Conservation (phyloP, 192 early-diverging fungal genomes). For the Kickxella alabastrina region DNA sequence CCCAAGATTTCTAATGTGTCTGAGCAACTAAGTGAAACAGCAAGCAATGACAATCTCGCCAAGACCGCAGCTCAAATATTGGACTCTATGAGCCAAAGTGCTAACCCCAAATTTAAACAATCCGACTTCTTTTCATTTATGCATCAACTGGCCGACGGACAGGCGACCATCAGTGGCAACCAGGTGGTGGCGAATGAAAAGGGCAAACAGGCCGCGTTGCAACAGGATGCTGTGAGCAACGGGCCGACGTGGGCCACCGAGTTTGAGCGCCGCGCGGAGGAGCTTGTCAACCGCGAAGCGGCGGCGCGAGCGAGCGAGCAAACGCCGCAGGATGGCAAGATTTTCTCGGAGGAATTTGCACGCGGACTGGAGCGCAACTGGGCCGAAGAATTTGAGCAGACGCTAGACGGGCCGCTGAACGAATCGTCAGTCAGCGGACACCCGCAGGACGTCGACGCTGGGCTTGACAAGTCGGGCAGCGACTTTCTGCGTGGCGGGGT, state of each 20-base stretch:
- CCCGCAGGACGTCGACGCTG: constrained; percentile 52
- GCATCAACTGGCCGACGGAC: constrained; percentile 83
- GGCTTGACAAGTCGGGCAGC: constrained; percentile 55
- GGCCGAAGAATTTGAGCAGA: constrained; percentile 60
- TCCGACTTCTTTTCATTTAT: constrained; percentile 93
- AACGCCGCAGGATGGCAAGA: constrained; percentile 46
- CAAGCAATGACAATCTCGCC: constrained; percentile 63
- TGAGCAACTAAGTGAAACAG: too few relatives aligned
- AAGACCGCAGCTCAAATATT: constrained; percentile 79
- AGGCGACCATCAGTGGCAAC: constrained; percentile 84
- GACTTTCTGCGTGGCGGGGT: constrained; percentile 51
- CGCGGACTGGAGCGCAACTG: constrained; percentile 55
- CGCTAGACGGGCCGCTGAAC: constrained; percentile 41
- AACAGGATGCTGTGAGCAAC: constrained; percentile 14
- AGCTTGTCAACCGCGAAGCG: constrained; percentile 45
- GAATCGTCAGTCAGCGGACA: constrained; percentile 50
- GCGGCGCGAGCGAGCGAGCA: constrained; percentile 20
- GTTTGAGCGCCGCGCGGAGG: constrained; percentile 59
- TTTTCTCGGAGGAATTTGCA: constrained; percentile 58
- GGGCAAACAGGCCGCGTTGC: constrained; percentile 34
- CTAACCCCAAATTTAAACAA: constrained; percentile 90
- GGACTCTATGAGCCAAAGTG: constrained; percentile 64
- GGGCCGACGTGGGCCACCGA: constrained; percentile 69
- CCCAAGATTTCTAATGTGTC: too few relatives aligned
- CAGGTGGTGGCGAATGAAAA: constrained; percentile 59